Evolutionary conservation across 495 filamentous ascomycete genomes (phyloP).

Genomic region (Neurospora sp.): DNA sequence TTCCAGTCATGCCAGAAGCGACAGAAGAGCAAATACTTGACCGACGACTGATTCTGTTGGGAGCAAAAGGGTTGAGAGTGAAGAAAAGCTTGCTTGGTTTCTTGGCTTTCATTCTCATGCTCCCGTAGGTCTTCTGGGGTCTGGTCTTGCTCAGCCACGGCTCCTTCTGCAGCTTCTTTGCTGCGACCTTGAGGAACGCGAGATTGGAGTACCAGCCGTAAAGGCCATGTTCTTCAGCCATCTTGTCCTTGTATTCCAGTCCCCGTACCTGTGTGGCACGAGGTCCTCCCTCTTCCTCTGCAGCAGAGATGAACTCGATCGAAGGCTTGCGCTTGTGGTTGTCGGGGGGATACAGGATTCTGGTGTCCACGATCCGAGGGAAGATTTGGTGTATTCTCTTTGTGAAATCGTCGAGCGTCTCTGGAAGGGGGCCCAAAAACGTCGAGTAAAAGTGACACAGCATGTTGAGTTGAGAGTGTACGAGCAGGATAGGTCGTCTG

Average conservation of each 20-base stretch:
- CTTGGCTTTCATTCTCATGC: not conserved
- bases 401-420: not conserved
- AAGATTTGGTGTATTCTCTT: not conserved
- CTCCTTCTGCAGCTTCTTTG: not conserved
- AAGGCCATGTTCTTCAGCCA: not conserved
- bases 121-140: not conserved
- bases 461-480: not conserved
- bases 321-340: not conserved
- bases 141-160: not conserved
- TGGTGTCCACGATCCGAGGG: not conserved
- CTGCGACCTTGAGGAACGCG: not conserved
- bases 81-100: not conserved
- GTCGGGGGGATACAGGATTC: not conserved
- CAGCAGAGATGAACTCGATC: not conserved
- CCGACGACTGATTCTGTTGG: not conserved
- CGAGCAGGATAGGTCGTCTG: not conserved
- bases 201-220: not conserved
- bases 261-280: not conserved
- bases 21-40: not conserved
- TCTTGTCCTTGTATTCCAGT: not conserved
- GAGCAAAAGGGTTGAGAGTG: not conserved
- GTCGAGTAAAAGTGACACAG: not conserved
- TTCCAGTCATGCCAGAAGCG: not conserved
- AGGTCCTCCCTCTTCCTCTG: not conserved
- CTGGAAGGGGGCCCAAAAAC: not conserved